A percentile compares a stretch with the other conserved stretches of the same genome.
phyloP scores from a whole-genome alignment of 2,329 filamentous ascomycete species.

The Lecanoromycetidae sp. region DNA sequence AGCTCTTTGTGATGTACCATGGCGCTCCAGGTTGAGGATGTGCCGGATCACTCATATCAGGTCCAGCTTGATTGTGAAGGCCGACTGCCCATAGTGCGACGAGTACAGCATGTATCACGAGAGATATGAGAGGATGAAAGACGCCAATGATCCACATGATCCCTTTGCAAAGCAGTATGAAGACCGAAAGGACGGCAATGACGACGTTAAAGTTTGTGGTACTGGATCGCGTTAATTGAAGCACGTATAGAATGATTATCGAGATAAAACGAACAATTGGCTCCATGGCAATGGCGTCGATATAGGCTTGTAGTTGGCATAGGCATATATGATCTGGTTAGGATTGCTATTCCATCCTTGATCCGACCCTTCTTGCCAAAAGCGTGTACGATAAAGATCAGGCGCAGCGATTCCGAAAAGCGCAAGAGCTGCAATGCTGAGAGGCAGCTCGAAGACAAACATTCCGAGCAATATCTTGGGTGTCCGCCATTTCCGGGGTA shows the following conservation, averaged over 20 bases:
- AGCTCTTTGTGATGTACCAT: constrained; percentile 53
- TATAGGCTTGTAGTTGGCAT: constrained; percentile 46
- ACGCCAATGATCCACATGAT: constrained; percentile 45
- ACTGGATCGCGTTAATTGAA: constrained; percentile 27
- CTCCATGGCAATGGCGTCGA: constrained; percentile 47
- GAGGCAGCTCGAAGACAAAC: constrained; percentile 43
- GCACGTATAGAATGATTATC: background rate
- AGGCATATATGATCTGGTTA: constrained; percentile 42
- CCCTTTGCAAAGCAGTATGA: constrained; percentile 47
- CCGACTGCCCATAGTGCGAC: constrained; percentile 44
- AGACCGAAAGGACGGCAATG: constrained; percentile 48
- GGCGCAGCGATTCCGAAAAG: constrained; percentile 51
- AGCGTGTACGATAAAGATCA: constrained; percentile 46
- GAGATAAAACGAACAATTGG: constrained; percentile 34
- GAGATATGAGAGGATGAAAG: constrained; percentile 44
- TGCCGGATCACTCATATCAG: constrained; percentile 45
- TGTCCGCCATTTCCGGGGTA: constrained; percentile 44
- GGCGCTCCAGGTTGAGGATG: constrained; percentile 44
- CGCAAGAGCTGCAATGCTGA: constrained; percentile 46
- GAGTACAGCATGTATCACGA: constrained; percentile 40
- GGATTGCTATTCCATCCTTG: constrained; percentile 53
- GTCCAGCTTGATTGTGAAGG: constrained; percentile 43
- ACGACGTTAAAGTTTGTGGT: constrained; percentile 50
- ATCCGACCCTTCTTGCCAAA: constrained; percentile 50
- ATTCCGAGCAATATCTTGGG: constrained; percentile 41